Conservation (phyloP, 2,329 filamentous ascomycete genomes). For the Thelonectria rubi region DNA sequence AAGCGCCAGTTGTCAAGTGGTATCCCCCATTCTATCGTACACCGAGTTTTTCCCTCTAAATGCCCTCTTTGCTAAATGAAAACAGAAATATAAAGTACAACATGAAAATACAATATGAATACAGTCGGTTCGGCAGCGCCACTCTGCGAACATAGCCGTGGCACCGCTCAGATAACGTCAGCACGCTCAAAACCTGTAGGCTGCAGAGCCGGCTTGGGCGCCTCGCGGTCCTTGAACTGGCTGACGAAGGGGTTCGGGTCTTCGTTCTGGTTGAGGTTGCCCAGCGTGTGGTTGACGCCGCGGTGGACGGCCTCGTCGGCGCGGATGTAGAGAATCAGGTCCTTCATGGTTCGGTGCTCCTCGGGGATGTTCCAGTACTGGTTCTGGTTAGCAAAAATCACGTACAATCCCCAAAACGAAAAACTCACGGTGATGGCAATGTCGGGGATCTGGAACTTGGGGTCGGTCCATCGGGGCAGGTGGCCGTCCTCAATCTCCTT, state of each 20-base stretch:
- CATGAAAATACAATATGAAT: too few relatives aligned
- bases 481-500: slow-evolving; percentile 86
- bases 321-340: slow-evolving; percentile 87
- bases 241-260: slow-evolving; percentile 95
- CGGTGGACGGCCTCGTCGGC: slow-evolving; percentile 91
- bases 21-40: slow-evolving; percentile 22
- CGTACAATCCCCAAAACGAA: background rate
- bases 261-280: slow-evolving; percentile 83
- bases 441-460: slow-evolving; percentile 79
- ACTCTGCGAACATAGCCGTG: background rate
- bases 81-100: too few relatives aligned
- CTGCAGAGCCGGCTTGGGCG: slow-evolving; percentile 72
- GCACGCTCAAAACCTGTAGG: slow-evolving; percentile 82
- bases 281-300: slow-evolving; percentile 94
- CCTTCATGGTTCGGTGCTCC: slow-evolving; percentile 80
- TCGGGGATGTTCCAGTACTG: slow-evolving; percentile 95
- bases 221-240: slow-evolving; percentile 75
- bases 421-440: slow-evolving; percentile 73
- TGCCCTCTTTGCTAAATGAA: background rate
- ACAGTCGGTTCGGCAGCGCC: background rate
- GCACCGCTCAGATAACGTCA: slow-evolving; percentile 71
- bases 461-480: slow-evolving; percentile 80
- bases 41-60: slow-evolving; percentile 1
- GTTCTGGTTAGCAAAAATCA: slow-evolving; percentile 14
- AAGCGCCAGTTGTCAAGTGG: slow-evolving; percentile 11